Conservation (phyloP, 2,329 filamentous ascomycete genomes). For the Gyromitra esculenta region DNA sequence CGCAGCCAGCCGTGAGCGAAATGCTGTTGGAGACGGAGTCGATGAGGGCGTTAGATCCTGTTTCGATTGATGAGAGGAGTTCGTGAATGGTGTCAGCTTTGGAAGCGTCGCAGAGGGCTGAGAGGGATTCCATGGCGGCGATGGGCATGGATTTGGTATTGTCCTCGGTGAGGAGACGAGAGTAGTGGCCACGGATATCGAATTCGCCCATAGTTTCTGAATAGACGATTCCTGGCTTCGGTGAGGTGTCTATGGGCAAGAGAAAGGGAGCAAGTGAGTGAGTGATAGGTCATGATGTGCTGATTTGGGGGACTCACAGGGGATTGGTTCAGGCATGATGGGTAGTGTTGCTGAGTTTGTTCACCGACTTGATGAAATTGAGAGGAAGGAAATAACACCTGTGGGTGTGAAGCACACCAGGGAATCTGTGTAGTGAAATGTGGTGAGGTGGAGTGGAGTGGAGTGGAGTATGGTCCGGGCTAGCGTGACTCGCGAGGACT, state of each 20-base stretch:
- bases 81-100: constrained; percentile 89
- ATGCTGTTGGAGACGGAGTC: constrained; percentile 84
- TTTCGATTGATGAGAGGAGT: constrained; percentile 84
- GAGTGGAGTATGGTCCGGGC: too few species aligned
- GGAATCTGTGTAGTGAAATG: background rate
- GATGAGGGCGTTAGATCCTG: constrained; percentile 80
- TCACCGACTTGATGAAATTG: background rate
- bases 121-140: constrained; percentile 90
- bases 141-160: constrained; percentile 93
- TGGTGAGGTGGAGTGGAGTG: background rate
- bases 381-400: background rate
- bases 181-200: constrained; percentile 73
- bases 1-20: constrained; percentile 89
- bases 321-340: constrained; percentile 37
- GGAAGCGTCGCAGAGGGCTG: constrained; percentile 76
- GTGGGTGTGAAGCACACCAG: background rate
- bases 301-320: constrained; percentile 29
- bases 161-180: constrained; percentile 72
- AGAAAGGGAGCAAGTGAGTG: constrained; percentile 12
- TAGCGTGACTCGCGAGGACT: background rate
- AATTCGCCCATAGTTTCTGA: constrained; percentile 52
- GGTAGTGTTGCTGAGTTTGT: background rate
- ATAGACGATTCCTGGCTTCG: constrained; percentile 53
- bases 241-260: constrained; percentile 28
- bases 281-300: constrained; percentile 3